Percentiles rank a stretch among this genome's conserved stretches.
These are phyloP conservation scores for Hsuehochloa calcarea DNA, from an alignment of 176 grass and related monocot species.

Conservation along the genomic window DNA sequence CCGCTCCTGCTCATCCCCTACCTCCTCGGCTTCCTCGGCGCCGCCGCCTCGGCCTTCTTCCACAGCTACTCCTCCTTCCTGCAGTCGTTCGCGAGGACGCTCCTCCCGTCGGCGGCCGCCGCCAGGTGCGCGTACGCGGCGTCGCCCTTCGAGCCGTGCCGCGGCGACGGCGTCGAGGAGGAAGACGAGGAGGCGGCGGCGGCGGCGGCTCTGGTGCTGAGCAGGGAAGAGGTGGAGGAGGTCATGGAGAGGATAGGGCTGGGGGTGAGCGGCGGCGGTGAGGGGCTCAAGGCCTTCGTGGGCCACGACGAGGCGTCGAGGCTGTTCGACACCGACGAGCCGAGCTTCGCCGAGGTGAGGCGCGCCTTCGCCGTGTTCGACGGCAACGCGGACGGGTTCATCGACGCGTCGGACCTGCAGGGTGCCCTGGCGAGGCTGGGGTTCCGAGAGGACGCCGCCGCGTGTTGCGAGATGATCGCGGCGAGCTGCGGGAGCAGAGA, in stretches of 20 bases:
- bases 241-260: constrained; percentile 47
- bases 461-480: constrained; percentile 62
- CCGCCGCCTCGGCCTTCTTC: background rate
- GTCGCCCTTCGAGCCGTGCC: background rate
- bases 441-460: constrained; percentile 43
- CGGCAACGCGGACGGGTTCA: constrained; percentile 61
- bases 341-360: constrained; percentile 68
- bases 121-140: constrained; percentile 15
- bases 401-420: constrained; percentile 63
- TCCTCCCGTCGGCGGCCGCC: background rate
- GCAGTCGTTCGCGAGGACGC: constrained; percentile 31
- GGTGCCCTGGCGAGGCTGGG: constrained; percentile 52
- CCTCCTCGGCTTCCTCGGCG: constrained; percentile 35
- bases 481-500: constrained; percentile 1
- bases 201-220: background rate
- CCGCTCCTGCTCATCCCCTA: constrained; percentile 38
- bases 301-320: constrained; percentile 30
- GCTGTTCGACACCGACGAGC: constrained; percentile 75
- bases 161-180: background rate
- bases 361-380: constrained; percentile 76
- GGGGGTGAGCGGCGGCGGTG: background rate
- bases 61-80: constrained; percentile 41
- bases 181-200: background rate
- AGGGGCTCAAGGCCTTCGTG: constrained; percentile 19
- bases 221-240: constrained; percentile 45